Conservation (phyloP, 768 basidiomycete species). For the Boletus edulis region DNA sequence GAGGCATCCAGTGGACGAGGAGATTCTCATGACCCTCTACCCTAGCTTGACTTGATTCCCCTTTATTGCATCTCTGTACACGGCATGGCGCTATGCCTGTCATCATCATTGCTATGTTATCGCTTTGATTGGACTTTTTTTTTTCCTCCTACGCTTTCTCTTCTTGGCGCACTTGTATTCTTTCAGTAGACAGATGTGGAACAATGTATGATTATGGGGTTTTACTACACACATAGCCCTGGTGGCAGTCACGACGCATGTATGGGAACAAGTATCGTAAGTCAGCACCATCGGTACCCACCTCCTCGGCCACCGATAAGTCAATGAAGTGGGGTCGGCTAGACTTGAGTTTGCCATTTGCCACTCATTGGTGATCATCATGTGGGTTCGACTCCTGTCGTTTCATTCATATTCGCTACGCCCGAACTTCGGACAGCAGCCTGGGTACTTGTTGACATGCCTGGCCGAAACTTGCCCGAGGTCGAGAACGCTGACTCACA, state of each 20-base stretch:
- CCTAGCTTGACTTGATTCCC: conserved; percentile 30
- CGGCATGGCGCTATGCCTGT: conserved; percentile 2
- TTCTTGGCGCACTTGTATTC: conserved; percentile 28
- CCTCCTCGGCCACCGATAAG: not conserved
- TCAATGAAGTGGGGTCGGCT: too few relatives aligned
- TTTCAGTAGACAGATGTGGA: conserved; percentile 17
- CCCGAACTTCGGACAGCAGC: not conserved
- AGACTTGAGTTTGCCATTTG: not conserved
- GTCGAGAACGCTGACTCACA: conserved; percentile 5
- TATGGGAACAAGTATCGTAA: too few relatives aligned
- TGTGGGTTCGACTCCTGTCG: not conserved
- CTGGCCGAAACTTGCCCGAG: not conserved
- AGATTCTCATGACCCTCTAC: conserved; percentile 60
- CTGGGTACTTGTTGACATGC: not conserved
- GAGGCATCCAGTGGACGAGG: conserved; percentile 70
- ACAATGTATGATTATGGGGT: conserved; percentile 20
- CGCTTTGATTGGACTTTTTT: conserved; percentile 8
- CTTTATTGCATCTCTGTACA: conserved; percentile 5
- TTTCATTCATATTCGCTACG: not conserved
- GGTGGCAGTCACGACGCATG: not conserved
- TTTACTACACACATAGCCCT: not conserved
- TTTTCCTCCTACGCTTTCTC: not conserved
- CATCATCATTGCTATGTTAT: conserved; percentile 11
- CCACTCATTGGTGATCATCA: not conserved
- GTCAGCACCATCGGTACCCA: not conserved